Evolutionary conservation across 1,139 yeast species (phyloP), one percentile per base, ranked within the genome.

Genomic region (Sugiyamaella neomexicana): DNA sequence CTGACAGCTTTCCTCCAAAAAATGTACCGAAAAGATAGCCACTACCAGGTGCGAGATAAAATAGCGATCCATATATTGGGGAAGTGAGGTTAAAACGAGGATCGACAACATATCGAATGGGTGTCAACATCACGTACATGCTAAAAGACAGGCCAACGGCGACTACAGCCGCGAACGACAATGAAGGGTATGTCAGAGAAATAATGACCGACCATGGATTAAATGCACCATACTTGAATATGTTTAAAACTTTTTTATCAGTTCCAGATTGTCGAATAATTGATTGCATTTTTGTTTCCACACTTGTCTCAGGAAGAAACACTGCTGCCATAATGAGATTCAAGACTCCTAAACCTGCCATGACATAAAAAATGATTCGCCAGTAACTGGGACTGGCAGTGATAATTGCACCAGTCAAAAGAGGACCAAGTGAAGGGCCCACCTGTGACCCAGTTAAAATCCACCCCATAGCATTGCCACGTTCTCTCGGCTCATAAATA

Each of bases 361-460:
- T 69, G 2, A 75, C 70, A 71, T 74, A 77, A 59, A 79, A 77
- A 34, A 79, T 77, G 5, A 77, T 78, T 62, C 82, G 66, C 84
- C 84, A 80, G 17, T 71, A 64, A 20, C 46, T 39, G 23, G 42
- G 43, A 0, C 78, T 73, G 58, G 69, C 80, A n/a, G 78, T 79
- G 8, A 88, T 80, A 17, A 89, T 79, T 1, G 83, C 81, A 55
- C 96, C 93, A 49, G 95, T 95, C 40, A 88, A 68, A 23, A 89
- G 82, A 0, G 96, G 96, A 7, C 93, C 83, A n/a, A 86, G 60
- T 53, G 89, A 75, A 0, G 96, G 96, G 0, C 95, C 95, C 65
- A 84, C 76, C 50, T 88, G 76, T 0, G 95, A 88, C 0, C 96
- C 96, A 43, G 88, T 72, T 65, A 88, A 86, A 62, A 82, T 88